phyloP scores from a whole-genome alignment of 768 basidiomycete genomes.

The Suillus subaureus region DNA sequence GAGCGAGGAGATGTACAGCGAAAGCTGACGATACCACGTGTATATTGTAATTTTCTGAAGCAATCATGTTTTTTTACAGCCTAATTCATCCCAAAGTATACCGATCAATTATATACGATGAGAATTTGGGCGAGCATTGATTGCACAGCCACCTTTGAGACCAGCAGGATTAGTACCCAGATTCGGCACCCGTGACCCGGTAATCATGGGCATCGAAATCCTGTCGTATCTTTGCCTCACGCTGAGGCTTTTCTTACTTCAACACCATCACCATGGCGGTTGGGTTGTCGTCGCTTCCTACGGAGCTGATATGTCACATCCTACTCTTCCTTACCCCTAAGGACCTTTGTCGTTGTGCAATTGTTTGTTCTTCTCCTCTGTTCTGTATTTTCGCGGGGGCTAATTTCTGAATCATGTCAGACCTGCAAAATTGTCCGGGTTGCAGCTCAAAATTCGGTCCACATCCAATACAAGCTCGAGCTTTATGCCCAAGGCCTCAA shows the following conservation, averaged over 20 bases:
- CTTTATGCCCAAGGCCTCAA: neutral
- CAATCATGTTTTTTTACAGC: neutral
- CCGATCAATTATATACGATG: neutral
- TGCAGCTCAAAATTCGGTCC: neutral
- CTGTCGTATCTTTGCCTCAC: no score
- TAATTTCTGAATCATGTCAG: neutral
- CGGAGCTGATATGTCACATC: neutral
- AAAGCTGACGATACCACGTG: constrained; percentile 23
- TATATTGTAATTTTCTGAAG: constrained; percentile 8
- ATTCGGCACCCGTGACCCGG: no score
- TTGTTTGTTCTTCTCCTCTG: neutral
- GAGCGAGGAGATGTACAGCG: neutral
- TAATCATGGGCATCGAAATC: no score
- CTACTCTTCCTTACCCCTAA: neutral
- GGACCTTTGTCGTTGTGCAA: neutral
- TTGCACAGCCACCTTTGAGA: neutral
- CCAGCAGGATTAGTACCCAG: no score
- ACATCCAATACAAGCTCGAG: constrained; percentile 1
- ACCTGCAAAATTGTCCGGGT: neutral
- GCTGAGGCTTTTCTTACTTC: neutral
- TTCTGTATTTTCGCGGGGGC: neutral
- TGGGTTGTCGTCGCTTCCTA: neutral
- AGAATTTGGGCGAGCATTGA: no score
- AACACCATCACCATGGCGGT: neutral
- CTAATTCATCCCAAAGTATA: neutral